Evolutionary conservation across 1,284 basidiomycete genomes (phyloP).

Genomic region (Boletus semigastroideus): DNA sequence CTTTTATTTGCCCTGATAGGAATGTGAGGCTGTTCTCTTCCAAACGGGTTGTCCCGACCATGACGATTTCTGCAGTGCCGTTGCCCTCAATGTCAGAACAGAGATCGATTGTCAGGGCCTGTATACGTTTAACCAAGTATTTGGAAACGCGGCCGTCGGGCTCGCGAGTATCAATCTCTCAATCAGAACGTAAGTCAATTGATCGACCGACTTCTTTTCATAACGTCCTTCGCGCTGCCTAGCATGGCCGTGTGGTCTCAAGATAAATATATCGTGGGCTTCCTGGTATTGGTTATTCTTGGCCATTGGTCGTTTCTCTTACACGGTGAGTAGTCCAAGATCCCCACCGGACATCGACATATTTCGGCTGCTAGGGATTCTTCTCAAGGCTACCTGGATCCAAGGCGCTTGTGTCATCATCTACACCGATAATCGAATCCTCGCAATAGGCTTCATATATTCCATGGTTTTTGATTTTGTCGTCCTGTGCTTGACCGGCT

Average conservation of each 20-base stretch:
- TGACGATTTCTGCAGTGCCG: conserved; percentile 11
- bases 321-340: conserved; percentile 49
- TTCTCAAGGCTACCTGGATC: conserved; percentile 58
- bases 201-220: not conserved
- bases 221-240: conserved; percentile 4
- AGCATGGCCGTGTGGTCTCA: conserved; percentile 75
- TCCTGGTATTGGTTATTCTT: conserved; percentile 59
- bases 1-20: conserved; percentile 68
- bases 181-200: conserved; percentile 59
- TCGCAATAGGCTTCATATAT: conserved; percentile 69
- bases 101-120: conserved; percentile 40
- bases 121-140: conserved; percentile 72
- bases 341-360: not conserved
- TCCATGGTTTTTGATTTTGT: conserved; percentile 70
- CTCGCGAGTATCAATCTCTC: conserved; percentile 80
- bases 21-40: conserved; percentile 47
- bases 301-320: conserved; percentile 76
- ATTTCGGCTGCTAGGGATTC: conserved; percentile 43
- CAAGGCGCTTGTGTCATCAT: conserved; percentile 54
- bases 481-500: conserved; percentile 59
- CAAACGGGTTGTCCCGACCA: not conserved
- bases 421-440: conserved; percentile 52
- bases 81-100: conserved; percentile 34
- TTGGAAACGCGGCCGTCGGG: conserved; percentile 71
- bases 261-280: conserved; percentile 53